Evolutionary conservation across 768 basidiomycete species (phyloP).

Genomic region (Leucocoprinus leucothites): DNA sequence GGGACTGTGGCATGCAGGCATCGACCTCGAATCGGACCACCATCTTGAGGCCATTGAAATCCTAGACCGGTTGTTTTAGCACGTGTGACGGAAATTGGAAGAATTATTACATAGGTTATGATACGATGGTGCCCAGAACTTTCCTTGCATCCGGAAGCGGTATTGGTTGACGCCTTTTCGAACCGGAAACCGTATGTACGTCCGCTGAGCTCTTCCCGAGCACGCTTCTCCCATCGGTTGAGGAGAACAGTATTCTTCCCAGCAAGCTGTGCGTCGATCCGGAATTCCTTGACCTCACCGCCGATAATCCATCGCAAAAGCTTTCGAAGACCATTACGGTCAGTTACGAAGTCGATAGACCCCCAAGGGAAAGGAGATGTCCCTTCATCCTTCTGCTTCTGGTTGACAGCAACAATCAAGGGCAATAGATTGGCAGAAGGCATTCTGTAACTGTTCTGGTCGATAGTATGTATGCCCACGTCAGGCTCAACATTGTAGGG

Average conservation of each 20-base stretch:
- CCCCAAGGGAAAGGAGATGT: conserved; percentile 36
- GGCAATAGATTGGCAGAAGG: conserved; percentile 42
- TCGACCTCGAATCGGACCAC: conserved; percentile 29
- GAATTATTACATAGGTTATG: conserved; percentile 53
- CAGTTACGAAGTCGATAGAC: conserved; percentile 50
- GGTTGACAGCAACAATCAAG: conserved; percentile 57
- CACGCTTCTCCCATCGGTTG: conserved; percentile 51
- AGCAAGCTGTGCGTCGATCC: conserved; percentile 66
- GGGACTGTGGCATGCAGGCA: conserved; percentile 22
- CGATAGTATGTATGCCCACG: conserved; percentile 42
- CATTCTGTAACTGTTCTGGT: conserved; percentile 57
- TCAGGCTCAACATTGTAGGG: conserved; percentile 59
- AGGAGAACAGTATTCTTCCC: conserved; percentile 59
- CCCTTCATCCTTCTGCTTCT: conserved; percentile 28
- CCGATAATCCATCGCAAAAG: conserved; percentile 54
- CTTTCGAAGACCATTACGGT: conserved; percentile 66
- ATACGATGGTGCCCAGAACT: conserved; percentile 61
- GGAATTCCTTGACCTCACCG: conserved; percentile 43
- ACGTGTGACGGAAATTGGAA: not conserved
- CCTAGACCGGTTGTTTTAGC: conserved; percentile 30
- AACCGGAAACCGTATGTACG: conserved; percentile 59
- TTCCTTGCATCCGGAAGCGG: conserved; percentile 44
- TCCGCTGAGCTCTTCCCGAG: conserved; percentile 32
- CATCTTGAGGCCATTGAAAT: conserved; percentile 42
- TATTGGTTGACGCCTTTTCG: conserved; percentile 50